Base-by-base conservation (phyloP, 2,329 filamentous ascomycete species). In the Xylariaceae sp. region DNA sequence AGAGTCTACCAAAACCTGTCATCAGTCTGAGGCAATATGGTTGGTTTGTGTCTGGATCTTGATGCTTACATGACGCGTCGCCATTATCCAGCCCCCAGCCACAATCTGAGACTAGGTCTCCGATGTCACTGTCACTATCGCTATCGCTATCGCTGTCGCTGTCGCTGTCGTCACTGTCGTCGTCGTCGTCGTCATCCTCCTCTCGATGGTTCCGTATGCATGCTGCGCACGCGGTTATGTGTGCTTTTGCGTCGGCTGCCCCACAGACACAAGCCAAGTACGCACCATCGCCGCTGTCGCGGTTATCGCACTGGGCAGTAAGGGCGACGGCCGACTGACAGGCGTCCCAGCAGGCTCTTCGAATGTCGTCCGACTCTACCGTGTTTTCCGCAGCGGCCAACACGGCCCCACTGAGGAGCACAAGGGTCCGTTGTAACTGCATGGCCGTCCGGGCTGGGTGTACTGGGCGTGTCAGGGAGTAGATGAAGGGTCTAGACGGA, bases 311-410 rank as follows among this genome's bases (percentile, higher is more conserved):
- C 4, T 36, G 45, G 3, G 40, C 32, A 7, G 47, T 43, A 0
- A 53, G 42, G 32, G 50, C 46, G 34, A 50, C 47, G 26, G 45
- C 46, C 34, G 43, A 45, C 13, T 49, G 45, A 39, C 50, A 53
- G 1, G 47, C 27, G 11, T 27, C 16, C 2, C 50, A 17, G 28
- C 50, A 53, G 3, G 9, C 36, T 13, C 43, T 31, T 1, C 47
- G 49, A 3, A 51, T 41, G 17, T 51, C 50, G 9, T 39, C 28
- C 6, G 29, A 21, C 18, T 43, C 41, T 14, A 53, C 42, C 3
- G 45, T 44, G 37, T 52, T 46, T 30, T 52, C 50, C 8, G 50
- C 45, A 12, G 40, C 31, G 30, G 31, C 37, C 2, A 46, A 4
- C 9, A 38, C 38, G 5, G 49, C 38, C 19, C 46, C 13, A 17